phyloP scores from a whole-genome alignment of 495 filamentous ascomycete species.

The Tuber umbilicatum region DNA sequence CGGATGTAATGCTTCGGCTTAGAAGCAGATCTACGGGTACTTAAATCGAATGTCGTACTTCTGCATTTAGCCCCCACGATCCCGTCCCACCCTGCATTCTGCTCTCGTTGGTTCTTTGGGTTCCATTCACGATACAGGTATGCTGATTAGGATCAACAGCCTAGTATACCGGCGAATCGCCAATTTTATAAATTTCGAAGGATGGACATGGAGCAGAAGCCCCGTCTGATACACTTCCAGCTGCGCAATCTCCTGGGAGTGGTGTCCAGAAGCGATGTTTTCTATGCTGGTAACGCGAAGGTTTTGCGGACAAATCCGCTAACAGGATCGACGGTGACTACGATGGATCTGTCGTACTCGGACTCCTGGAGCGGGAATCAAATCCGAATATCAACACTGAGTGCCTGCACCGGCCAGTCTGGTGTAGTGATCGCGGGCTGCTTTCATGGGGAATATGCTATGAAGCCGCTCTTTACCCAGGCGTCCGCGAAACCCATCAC shows the following conservation, averaged over 20 bases:
- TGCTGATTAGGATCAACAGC: constrained; percentile 34
- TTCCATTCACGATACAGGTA: not conserved
- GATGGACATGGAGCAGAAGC: constrained; percentile 60
- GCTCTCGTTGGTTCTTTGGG: not conserved
- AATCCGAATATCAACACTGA: constrained; percentile 63
- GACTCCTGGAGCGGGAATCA: constrained; percentile 44
- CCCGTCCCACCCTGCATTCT: constrained; percentile 14
- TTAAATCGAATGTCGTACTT: constrained; percentile 42
- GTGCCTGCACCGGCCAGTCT: constrained; percentile 49
- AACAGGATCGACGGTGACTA: constrained; percentile 45
- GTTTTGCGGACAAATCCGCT: constrained; percentile 53
- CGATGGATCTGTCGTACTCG: constrained; percentile 57
- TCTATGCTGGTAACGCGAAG: constrained; percentile 61
- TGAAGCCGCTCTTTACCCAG: constrained; percentile 52
- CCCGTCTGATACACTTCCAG: constrained; percentile 76
- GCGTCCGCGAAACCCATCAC: constrained; percentile 48
- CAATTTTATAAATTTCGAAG: constrained; percentile 64
- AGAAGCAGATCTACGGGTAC: constrained; percentile 40
- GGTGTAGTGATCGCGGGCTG: constrained; percentile 70
- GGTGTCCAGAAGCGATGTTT: constrained; percentile 65
- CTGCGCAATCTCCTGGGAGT: constrained; percentile 75
- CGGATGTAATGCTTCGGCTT: constrained; percentile 2
- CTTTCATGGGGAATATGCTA: constrained; percentile 73
- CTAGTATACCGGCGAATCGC: constrained; percentile 44
- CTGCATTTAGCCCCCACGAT: constrained; percentile 3